A percentile compares a stretch with the other conserved stretches of the same genome.
phyloP scores from a whole-genome alignment of 257 asterid species.

The Paulownia fortunei region DNA sequence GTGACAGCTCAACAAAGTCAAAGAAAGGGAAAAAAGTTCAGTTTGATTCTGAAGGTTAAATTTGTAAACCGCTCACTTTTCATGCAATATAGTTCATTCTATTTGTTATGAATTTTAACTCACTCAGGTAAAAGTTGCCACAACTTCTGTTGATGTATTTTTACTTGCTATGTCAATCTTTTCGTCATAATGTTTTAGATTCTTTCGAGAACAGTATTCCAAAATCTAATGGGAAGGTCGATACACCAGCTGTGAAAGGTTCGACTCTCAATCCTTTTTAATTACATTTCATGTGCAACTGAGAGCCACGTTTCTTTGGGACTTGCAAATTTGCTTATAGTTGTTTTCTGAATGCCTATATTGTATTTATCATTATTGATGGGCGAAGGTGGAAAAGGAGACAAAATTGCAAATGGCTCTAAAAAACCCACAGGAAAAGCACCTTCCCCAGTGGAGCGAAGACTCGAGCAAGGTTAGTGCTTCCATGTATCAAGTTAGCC shows the following conservation, averaged over 20 bases:
- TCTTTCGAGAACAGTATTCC: conserved; percentile 39
- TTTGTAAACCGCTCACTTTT: background rate
- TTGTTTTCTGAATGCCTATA: conserved; percentile 13
- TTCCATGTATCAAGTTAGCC: conserved; percentile 16
- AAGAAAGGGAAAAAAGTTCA: conserved; percentile 73
- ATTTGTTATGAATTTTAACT: background rate
- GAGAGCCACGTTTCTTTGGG: conserved; percentile 17
- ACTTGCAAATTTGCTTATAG: conserved; percentile 18
- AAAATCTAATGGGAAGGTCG: conserved; percentile 54
- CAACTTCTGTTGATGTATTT: conserved; percentile 13
- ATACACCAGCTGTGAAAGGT: conserved; percentile 51
- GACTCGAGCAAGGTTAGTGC: conserved; percentile 64
- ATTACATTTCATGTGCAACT: conserved; percentile 25
- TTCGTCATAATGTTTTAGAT: conserved; percentile 41
- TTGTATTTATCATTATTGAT: conserved; percentile 39
- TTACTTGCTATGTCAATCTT: conserved; percentile 17
- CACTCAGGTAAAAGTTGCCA: background rate
- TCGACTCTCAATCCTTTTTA: conserved; percentile 12
- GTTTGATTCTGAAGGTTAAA: conserved; percentile 66
- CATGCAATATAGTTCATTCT: background rate
- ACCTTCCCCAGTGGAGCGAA: conserved; percentile 51
- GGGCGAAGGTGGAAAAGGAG: conserved; percentile 69
- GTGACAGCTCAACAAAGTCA: conserved; percentile 51
- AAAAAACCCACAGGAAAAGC: conserved; percentile 57
- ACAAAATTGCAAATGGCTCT: conserved; percentile 51